Conservation (phyloP, 139 green algal genomes). For the Chlorokybus atmophyticus region DNA sequence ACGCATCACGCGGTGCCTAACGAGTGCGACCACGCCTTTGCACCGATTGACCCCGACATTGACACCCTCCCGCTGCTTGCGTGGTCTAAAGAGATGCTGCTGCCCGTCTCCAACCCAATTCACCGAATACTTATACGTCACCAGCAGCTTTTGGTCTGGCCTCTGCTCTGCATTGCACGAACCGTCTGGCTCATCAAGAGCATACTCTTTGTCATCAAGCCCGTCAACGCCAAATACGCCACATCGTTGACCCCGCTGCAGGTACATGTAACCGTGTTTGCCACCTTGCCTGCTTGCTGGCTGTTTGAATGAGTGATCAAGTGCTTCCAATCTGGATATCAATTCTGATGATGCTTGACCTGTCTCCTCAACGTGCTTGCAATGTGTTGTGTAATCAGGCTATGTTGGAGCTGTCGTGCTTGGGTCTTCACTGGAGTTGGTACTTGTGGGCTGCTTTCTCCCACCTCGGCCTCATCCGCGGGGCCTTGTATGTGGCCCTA, state of each 20-base stretch:
- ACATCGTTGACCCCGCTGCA: too few species aligned
- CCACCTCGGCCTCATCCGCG: constrained; percentile 23
- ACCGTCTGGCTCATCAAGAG: constrained; percentile 45
- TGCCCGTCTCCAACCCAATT: constrained; percentile 12
- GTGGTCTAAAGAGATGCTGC: constrained; percentile 44
- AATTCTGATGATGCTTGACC: too few species aligned
- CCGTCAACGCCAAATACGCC: too few species aligned
- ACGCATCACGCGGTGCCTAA: constrained; percentile 54
- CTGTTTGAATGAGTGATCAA: too few species aligned
- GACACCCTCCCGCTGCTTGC: constrained; percentile 60
- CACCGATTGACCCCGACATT: constrained; percentile 56
- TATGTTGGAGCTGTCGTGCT: constrained; percentile 18
- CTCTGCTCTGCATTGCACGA: constrained; percentile 47
- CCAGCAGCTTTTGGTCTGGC: constrained; percentile 51
- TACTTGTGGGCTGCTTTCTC: constrained; percentile 21
- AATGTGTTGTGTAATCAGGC: too few species aligned
- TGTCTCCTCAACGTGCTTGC: too few species aligned
- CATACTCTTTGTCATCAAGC: too few species aligned
- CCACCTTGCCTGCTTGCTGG: too few species aligned
- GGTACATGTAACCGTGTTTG: too few species aligned
- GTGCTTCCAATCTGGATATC: too few species aligned
- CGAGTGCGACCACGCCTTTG: constrained; percentile 33
- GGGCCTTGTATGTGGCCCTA: constrained; percentile 22
- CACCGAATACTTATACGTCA: constrained; percentile 26
- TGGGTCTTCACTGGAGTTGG: constrained; percentile 41